Base-by-base conservation (phyloP, 1,284 basidiomycete species). In the Hemileia vastatrix region DNA sequence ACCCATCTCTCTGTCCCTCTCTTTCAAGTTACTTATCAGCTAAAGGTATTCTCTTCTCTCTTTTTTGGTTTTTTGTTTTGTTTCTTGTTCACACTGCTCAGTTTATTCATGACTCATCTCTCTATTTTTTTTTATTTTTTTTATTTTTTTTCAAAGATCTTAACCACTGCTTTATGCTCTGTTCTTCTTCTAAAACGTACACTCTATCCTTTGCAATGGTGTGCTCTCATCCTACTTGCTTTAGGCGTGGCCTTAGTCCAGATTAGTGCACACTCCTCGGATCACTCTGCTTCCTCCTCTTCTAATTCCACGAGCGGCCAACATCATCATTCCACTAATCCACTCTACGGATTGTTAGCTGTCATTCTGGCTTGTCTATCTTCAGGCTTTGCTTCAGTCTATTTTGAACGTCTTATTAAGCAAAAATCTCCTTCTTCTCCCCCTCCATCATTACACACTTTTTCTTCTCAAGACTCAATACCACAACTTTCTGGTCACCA, bases 1-100 rank as follows among this genome's bases (percentile, higher is more conserved):
- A 71, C 72, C 15, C 76, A 76, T 58, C 70, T 77, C 33, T 73
- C 73, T 36, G 75, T 77, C 2, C 72, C 76, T 1, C 69, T 76
- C 53, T 77, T 77, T 63, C 75, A 76, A 54, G 75, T 77, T 59
- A 72, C 74, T 6, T 77, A 75, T 57, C 76, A 77, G 66, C 69
- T 77, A 51, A 77, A 77, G 68, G 72, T 73, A 24, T 19, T n/a
- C 18, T 31, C 23, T 2, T 32, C 1, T n/a, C 52, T 60, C 21
- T 13, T 9, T 49, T 45, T n/a, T 19, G 44, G 21, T 40, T 33
- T 51, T 53, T 11, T n/a, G 33, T 53, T 6, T 21, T 8, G 13
- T 24, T 52, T 52, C 23, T 6, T 23, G 4, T 21, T 52, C 13
- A 21, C 13, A 21, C 53, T 4, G n/a, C n/a, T n/a, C n/a, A n/a